Evolutionary conservation across 2,329 filamentous ascomycete genomes (phyloP), one percentile per base, ranked within the genome.

Genomic region (Arthroderma sp.): DNA sequence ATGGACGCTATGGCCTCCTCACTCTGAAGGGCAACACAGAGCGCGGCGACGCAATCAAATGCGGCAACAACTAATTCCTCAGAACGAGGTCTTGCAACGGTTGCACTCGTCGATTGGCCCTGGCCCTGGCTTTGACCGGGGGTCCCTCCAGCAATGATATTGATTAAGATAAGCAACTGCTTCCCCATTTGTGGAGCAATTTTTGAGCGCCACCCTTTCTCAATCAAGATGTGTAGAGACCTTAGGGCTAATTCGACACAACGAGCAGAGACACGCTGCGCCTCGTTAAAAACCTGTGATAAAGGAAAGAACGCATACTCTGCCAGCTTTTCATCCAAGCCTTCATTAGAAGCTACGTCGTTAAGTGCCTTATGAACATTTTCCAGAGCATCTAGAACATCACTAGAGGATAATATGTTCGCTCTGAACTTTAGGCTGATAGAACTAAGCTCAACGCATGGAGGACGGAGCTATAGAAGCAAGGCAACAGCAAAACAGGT

Each of bases 271-370:
- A 88, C 77, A 40, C 74, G 71, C 50, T 83, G 77, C 52, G 85
- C 81, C 50, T 80, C 75, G 47, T 85, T 81, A 55, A 98, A 81
- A 34, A 96, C 78, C 53, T 91, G 83, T 0, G 85, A 87, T 0
- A 98, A 69, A 0, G 91, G 91, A 50, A 95, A 94, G 69, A 96
- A 96, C 57, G 84, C 75, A 69, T 96, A 98, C 67, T 95, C 88
- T 9, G 88, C 86, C 11, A 96, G 68, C 60, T 87, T 89, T 43
- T 80, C 74, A 60, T 95, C 85, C 11, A 96, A 59, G 1, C 59
- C 54, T 50, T 62, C 55, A 32, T 65, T 60, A 5, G 55, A 55
- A 22, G 57, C 53, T 10, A 78, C 60, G 10, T 60, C 58, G 5
- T 58, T 51, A 7, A 72, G 53, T 2, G 58, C 55, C 15, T 50